Percentiles rank a stretch among this genome's conserved stretches.
phyloP scores from a whole-genome alignment of 345 rosid species.

The Euphorbia peplus region DNA sequence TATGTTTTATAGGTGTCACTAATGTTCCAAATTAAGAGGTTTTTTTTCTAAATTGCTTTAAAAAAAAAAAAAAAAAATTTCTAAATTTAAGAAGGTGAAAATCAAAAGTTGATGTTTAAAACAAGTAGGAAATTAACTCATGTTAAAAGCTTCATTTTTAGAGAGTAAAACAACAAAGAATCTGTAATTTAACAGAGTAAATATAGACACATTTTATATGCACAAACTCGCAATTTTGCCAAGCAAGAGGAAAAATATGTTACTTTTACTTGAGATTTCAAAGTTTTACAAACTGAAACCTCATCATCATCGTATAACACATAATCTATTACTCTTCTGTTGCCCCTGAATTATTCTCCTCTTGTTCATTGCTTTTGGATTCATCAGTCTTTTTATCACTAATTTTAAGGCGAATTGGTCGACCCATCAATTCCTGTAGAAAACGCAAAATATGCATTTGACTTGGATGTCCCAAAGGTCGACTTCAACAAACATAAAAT shows the following conservation, averaged over 20 bases:
- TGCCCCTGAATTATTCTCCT: slow-evolving; percentile 27
- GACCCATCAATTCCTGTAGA: slow-evolving; percentile 77
- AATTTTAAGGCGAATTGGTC: slow-evolving; percentile 66
- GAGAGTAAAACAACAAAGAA: too few relatives aligned
- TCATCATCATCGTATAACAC: not conserved
- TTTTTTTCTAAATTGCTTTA: too few relatives aligned
- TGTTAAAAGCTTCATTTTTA: too few relatives aligned
- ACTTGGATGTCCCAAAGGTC: too few relatives aligned
- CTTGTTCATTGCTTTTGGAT: slow-evolving; percentile 39
- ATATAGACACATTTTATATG: not conserved
- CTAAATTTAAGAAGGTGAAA: too few relatives aligned
- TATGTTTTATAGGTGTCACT: too few relatives aligned
- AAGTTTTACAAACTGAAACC: too few relatives aligned
- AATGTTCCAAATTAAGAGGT: too few relatives aligned
- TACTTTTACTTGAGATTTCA: not conserved
- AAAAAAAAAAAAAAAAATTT: too few relatives aligned
- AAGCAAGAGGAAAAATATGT: not conserved
- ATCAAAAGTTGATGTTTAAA: too few relatives aligned
- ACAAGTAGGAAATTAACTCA: too few relatives aligned
- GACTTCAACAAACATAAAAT: not conserved
- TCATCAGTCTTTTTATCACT: slow-evolving; percentile 44
- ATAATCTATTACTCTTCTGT: slow-evolving; percentile 26
- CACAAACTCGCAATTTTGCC: not conserved
- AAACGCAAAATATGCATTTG: too few relatives aligned
- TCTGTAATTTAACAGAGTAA: not conserved